Base-by-base conservation (phyloP, 2,329 filamentous ascomycete genomes). In the Alternaria triticimaculans region DNA sequence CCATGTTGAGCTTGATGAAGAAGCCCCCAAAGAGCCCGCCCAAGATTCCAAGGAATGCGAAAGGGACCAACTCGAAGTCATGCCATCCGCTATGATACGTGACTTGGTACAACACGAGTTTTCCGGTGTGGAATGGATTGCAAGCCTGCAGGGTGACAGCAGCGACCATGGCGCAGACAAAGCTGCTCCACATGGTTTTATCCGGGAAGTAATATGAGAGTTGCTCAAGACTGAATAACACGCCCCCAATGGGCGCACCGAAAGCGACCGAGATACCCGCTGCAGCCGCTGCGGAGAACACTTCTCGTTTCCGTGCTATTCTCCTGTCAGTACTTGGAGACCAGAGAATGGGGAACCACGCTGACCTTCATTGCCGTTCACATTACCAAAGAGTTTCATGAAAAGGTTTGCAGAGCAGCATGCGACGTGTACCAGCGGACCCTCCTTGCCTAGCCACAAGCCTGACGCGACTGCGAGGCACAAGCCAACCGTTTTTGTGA, bases 161-260 rank as follows among this genome's bases (percentile, higher is more conserved):
- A 15, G 94, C 96, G n/a, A 97, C 93, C 94, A 98, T 98, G 77
- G 96, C 96, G 74, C 96, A 98, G 44, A 99, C 96, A 76, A 99
- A 99, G 74, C 94, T 97, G 79, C 97, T 96, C 96, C 96, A 99
- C 96, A 99, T 98, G 10, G 96, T 98, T 81, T 98, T 98, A 81
- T 98, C 95, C 0, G 96, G 95, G 72, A 98, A 98, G 80, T 97
- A 98, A 79, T 97, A 98, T 1, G 94, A 97, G 3, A 98, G 84
- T 86, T 97, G 93, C 87, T 92, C 95, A n/a, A 98, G 87, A 80
- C 93, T 96, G 84, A 98, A 98, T 20, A 98, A 83, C 21, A 98
- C 95, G 50, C 95, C 95, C 11, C 95, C 96, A 60, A 98, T 97
- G 9, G 94, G 94, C 6, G 94, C 93, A 28, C 94, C 94, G 78